Percentiles rank a stretch among this genome's conserved stretches.
Evolutionary conservation across 2,329 filamentous ascomycete genomes (phyloP).

Genomic region (Fusarium sp.): DNA sequence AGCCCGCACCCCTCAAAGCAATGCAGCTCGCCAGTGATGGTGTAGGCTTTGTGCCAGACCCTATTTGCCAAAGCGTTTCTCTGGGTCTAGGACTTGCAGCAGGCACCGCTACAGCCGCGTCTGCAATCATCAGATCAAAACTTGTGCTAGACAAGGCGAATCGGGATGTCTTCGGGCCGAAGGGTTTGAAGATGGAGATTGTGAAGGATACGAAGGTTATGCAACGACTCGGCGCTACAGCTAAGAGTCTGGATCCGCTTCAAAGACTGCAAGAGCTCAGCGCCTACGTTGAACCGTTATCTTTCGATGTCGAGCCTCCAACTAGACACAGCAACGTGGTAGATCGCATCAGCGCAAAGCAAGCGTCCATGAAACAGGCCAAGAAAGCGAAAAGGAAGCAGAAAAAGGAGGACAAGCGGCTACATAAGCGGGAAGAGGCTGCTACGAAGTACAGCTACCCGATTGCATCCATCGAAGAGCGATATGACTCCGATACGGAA

Average conservation of each 20-base stretch:
- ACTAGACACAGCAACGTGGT: not conserved
- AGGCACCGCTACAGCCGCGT: constrained; percentile 8
- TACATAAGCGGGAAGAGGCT: not conserved
- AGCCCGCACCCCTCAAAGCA: constrained; percentile 11
- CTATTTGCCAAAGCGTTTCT: constrained; percentile 8
- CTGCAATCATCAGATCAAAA: constrained; percentile 17
- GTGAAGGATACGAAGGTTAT: constrained; percentile 16
- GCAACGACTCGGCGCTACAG: not conserved
- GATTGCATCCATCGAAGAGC: constrained; percentile 9
- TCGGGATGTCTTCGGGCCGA: not conserved
- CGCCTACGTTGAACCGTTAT: not conserved
- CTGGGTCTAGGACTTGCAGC: constrained; percentile 15
- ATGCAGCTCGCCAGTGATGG: constrained; percentile 6
- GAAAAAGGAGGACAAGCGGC: not conserved
- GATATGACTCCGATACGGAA: constrained; percentile 6
- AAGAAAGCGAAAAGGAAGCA: constrained; percentile 7
- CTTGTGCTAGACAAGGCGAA: constrained; percentile 1
- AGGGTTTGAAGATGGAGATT: constrained; percentile 14
- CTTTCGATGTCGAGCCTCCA: constrained; percentile 14
- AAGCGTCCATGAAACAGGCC: constrained; percentile 6
- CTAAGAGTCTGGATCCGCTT: constrained; percentile 15
- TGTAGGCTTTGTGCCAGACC: constrained; percentile 11
- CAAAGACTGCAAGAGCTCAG: not conserved
- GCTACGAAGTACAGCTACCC: constrained; percentile 1
- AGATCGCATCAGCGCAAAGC: constrained; percentile 25